These are phyloP conservation scores for Globisporangium apiculatum DNA, from an alignment of 352 stramenopile species.

Conservation along the genomic window DNA sequence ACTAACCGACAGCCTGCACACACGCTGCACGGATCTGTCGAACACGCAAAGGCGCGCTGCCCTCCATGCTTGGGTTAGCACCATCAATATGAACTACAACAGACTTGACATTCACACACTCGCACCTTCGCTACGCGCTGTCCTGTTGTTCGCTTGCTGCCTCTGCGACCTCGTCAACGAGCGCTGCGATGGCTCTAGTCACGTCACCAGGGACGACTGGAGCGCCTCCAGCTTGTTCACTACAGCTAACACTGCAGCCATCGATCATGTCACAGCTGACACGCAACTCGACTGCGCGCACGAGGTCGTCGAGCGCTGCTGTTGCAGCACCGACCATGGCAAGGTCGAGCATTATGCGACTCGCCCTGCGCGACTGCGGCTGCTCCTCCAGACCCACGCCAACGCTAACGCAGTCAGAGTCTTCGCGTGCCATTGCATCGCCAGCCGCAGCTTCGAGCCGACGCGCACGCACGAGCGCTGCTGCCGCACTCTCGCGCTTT, in stretches of 20 bases:
- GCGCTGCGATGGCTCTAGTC: not conserved
- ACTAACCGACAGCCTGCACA: too few relatives aligned
- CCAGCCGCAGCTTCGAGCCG: conserved; percentile 13
- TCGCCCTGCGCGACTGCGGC: not conserved
- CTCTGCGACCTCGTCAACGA: not conserved
- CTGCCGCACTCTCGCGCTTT: conserved; percentile 29
- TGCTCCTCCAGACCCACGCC: conserved; percentile 6
- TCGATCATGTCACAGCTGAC: not conserved
- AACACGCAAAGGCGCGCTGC: too few relatives aligned
- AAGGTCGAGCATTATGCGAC: conserved; percentile 8
- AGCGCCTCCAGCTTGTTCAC: too few relatives aligned
- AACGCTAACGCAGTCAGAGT: conserved; percentile 1
- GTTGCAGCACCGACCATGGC: conserved; percentile 11
- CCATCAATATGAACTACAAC: too few relatives aligned
- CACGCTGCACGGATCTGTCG: too few relatives aligned
- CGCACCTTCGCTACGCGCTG: not conserved
- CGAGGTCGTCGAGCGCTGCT: conserved; percentile 4
- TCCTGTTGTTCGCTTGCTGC: not conserved
- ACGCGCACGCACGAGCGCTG: conserved; percentile 24
- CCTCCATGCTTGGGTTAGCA: too few relatives aligned
- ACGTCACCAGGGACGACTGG: too few relatives aligned
- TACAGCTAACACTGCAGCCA: not conserved
- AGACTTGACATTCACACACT: too few relatives aligned
- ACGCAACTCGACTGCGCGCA: not conserved
- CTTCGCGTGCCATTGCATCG: conserved; percentile 22